Percentiles rank a stretch among this genome's conserved stretches.
phyloP scores from a whole-genome alignment of 2,329 filamentous ascomycete genomes.

The Fusarium longipes region DNA sequence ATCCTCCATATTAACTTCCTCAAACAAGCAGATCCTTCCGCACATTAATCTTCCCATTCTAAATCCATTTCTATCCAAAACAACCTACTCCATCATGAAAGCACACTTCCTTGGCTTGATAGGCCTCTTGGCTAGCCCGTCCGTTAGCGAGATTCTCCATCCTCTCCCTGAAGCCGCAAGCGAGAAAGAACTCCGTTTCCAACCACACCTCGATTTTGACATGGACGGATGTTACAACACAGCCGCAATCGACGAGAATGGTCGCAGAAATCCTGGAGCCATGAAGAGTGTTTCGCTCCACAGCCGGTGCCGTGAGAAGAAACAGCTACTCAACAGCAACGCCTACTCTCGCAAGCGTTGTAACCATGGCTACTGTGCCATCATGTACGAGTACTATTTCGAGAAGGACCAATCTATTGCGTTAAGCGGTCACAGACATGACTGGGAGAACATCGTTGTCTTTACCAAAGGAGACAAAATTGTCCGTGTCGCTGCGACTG shows the following conservation, averaged over 20 bases:
- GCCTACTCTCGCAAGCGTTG: slow-evolving; percentile 10
- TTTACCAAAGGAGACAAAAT: background rate
- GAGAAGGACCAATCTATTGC: background rate
- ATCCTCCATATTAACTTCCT: too few relatives aligned
- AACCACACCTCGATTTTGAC: background rate
- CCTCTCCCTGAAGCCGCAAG: background rate
- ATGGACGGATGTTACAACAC: background rate
- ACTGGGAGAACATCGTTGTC: background rate
- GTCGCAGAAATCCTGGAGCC: background rate
- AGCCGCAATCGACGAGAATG: background rate
- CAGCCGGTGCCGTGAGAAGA: background rate
- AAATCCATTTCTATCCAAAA: background rate
- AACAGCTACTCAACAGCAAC: background rate
- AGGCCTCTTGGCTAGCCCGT: background rate
- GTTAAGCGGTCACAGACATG: background rate
- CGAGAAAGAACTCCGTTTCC: background rate
- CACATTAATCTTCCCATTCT: too few relatives aligned
- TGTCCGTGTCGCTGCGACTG: background rate
- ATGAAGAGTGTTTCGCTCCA: rapidly evolving
- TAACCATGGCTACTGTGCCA: slow-evolving; percentile 5
- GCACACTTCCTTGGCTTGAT: background rate
- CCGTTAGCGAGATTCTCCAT: background rate
- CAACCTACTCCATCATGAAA: background rate
- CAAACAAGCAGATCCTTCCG: too few relatives aligned
- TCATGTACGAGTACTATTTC: background rate